Percentiles rank a stretch among this genome's conserved stretches.
These are phyloP conservation scores for Phialocephala sp. DNA, from an alignment of 2,329 filamentous ascomycete genomes.

Conservation along the genomic window DNA sequence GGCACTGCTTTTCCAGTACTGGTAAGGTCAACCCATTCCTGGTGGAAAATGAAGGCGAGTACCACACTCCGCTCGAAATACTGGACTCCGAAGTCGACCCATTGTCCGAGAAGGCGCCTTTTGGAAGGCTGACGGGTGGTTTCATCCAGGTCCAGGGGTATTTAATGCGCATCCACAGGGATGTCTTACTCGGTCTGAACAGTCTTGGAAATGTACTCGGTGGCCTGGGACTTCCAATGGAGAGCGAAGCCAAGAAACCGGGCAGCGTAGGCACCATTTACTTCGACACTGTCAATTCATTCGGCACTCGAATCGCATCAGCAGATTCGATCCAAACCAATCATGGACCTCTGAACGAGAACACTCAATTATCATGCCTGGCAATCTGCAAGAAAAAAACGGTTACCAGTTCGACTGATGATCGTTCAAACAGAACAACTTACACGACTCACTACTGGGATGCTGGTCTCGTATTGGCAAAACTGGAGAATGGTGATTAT, in stretches of 20 bases:
- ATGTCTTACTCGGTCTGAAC: not conserved
- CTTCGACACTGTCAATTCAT: constrained; percentile 1
- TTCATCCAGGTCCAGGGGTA: not conserved
- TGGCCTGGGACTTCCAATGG: not conserved
- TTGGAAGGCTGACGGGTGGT: not conserved
- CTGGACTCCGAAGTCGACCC: not conserved
- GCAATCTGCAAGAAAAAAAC: not conserved
- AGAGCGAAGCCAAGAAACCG: not conserved
- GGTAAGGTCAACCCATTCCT: not conserved
- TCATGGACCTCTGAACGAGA: not conserved
- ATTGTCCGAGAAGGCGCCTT: not conserved
- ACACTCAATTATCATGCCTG: not conserved
- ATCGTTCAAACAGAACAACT: not conserved
- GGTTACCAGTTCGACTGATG: not conserved
- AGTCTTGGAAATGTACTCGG: not conserved
- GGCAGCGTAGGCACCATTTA: not conserved
- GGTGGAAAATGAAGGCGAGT: not conserved
- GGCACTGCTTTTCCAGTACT: not conserved
- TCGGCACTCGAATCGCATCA: not conserved
- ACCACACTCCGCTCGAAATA: not conserved
- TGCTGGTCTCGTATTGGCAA: not conserved
- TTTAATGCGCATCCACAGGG: not conserved
- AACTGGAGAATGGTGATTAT: constrained; percentile 4
- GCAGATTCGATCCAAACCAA: not conserved
- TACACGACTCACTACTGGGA: not conserved